These are phyloP conservation scores for Penicillium hesseltinei DNA, from an alignment of 2,329 filamentous ascomycete genomes.

Conservation along the genomic window DNA sequence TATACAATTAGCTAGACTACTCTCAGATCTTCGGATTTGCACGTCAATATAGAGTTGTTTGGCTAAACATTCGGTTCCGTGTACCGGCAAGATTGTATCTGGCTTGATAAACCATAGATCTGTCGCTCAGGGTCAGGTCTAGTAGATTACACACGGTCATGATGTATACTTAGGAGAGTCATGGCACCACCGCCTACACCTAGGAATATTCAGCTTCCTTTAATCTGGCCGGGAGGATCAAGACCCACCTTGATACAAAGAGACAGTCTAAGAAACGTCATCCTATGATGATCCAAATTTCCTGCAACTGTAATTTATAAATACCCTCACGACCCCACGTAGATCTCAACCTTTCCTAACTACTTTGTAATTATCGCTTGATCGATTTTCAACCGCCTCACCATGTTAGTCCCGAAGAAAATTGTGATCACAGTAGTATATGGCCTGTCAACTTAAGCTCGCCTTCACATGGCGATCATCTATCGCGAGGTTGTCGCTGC, in stretches of 20 bases:
- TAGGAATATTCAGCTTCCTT: neutral
- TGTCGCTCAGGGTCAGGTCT: neutral
- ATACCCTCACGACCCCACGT: neutral
- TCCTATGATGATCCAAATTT: neutral
- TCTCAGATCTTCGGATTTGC: slow-evolving; percentile 6
- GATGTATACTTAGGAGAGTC: neutral
- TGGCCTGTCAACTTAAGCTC: slow-evolving; percentile 1
- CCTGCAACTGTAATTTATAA: neutral
- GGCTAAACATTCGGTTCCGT: neutral
- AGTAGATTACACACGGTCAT: neutral
- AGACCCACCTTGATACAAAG: neutral
- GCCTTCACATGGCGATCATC: slow-evolving; percentile 2
- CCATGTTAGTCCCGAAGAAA: neutral
- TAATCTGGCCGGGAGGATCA: neutral
- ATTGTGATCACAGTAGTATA: neutral
- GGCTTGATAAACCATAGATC: neutral
- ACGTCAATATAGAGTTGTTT: slow-evolving; percentile 3
- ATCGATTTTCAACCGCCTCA: neutral
- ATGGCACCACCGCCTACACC: neutral
- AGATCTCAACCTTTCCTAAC: neutral
- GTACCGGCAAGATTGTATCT: neutral
- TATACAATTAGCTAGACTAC: neutral
- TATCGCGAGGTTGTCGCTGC: neutral
- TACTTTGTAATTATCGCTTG: no score
- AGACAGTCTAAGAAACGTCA: neutral